Base-by-base conservation (phyloP, 2,329 filamentous ascomycete species). In the Venturiaceae sp. region DNA sequence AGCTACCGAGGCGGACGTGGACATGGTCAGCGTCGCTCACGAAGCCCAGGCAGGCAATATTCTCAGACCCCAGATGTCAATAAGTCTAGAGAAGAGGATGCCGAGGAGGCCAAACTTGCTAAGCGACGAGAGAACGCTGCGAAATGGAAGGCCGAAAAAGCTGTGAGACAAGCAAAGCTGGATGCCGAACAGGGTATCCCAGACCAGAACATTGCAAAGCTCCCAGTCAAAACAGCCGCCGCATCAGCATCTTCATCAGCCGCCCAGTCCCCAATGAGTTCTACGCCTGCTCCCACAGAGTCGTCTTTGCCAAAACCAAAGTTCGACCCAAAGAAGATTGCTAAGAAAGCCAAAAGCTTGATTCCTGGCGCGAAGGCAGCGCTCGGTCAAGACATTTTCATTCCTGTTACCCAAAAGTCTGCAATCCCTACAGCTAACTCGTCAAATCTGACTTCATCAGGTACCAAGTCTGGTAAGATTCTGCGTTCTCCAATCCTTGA, bases 291-390 rank as follows among this genome's bases (percentile, higher is more conserved):
- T 7, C 59, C 65, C 13, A 63, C 64, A 6, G 57, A 64, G 33
- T 63, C 64, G 33, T 58, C 60, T 32, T 57, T 53, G 13, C 89
- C 90, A 67, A 79, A 84, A 62, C 87, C 87, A 65, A 95, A 94
- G 70, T 92, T 94, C 66, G 88, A 95, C 65, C 88, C 89, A 5
- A 95, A 95, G 71, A 86, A 84, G 21, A 91, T 94, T 64, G 86
- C 83, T 41, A 95, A 92, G 71, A 94, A 89, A 69, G 81, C 86
- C 21, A 81, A 84, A 44, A 50, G 44, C 44, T 50, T 50, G 16
- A 50, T 50, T 8, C 44, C 44, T 28, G 44, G 44, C 11, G 39
- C 37, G 3, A 50, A 50, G 32, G 55, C 36, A 33, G 72, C 81
- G 44, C 72, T 85, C 59, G 82, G 81, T 59, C 78, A 73, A 58